A percentile compares a stretch with the other conserved stretches of the same genome.
Conservation (phyloP, 2,329 filamentous ascomycete genomes). For the Lasiodiplodia gonubiensis region DNA sequence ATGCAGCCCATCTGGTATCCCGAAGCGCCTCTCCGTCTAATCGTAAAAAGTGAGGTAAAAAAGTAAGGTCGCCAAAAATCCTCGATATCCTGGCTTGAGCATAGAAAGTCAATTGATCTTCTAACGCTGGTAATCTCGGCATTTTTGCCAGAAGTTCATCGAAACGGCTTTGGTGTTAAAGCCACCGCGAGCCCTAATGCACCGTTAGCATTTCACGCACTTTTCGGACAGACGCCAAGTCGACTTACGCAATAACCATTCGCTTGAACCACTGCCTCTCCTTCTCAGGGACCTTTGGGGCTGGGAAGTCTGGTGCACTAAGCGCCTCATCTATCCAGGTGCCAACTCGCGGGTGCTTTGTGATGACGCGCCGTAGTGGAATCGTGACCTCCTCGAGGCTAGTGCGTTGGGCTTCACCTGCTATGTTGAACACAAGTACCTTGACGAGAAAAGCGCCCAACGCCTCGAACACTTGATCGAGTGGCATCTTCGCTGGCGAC, state of each 20-base stretch:
- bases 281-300: conserved; percentile 24
- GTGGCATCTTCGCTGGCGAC: background rate
- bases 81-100: background rate
- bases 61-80: background rate
- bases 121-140: conserved; percentile 23
- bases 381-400: conserved; percentile 22
- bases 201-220: background rate
- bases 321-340: conserved; percentile 23
- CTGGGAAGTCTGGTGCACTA: conserved; percentile 20
- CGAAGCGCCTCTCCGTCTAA: conserved; percentile 16
- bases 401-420: conserved; percentile 23
- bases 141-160: conserved; percentile 27
- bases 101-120: background rate
- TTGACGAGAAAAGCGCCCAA: conserved; percentile 10
- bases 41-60: conserved; percentile 1
- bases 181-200: conserved; percentile 24
- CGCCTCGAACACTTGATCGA: conserved; percentile 19
- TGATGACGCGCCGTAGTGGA: conserved; percentile 16
- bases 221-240: background rate
- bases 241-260: conserved; percentile 28
- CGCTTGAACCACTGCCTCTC: conserved; percentile 25
- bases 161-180: conserved; percentile 12
- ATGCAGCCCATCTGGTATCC: conserved; percentile 20
- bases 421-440: conserved; percentile 25
- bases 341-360: conserved; percentile 9